Base-by-base conservation (phyloP, 2,329 filamentous ascomycete species). In the Trichoderma hamatum region DNA sequence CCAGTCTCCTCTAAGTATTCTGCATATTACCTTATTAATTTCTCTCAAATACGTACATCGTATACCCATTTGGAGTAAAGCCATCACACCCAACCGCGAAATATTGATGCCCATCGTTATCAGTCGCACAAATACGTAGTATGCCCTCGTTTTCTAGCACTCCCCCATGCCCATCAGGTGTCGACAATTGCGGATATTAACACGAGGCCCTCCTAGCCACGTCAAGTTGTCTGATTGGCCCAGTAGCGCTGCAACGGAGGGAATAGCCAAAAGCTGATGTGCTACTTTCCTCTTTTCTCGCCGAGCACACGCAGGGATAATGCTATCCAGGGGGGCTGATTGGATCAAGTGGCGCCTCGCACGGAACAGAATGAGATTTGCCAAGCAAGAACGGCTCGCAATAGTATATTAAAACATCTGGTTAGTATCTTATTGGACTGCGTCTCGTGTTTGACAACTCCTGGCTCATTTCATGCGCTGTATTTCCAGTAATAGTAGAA, bases 181-280 rank as follows among this genome's bases (percentile, higher is more conserved):
- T n/a, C 39, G 26, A 43, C n/a, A 26, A 46, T 67, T 51, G 54
- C 63, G 26, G 52, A 24, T 54, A 39, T 49, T 36, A 30, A 39
- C 26, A 34, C 32, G 36, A 65, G 26, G 62, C 34, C 55, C 39
- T 43, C 58, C 39, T 26, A 59, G 64, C 64, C 64, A 58, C 54
- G 54, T 59, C 64, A 49, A 49, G 39, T 39, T 26, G 19, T 59
- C 64, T 67, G 54, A 59, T 67, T 67, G 64, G 64, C 1, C 49
- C 19, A 28, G 10, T 9, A 36, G 52, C 34, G 26, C 52, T 58
- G 55, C n/a, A 34, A 49, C 26, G n/a, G 28, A 11, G 30, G 19
- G n/a, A 58, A 66, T 59, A 55, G 62, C 36, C 34, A 65, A 34
- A 56, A 39, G 34, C 11, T 39, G 32, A 24, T 64, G 49, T 64